Evolutionary conservation across 441 rosid species (phyloP).

Genomic region (Populus trichocarpa): DNA sequence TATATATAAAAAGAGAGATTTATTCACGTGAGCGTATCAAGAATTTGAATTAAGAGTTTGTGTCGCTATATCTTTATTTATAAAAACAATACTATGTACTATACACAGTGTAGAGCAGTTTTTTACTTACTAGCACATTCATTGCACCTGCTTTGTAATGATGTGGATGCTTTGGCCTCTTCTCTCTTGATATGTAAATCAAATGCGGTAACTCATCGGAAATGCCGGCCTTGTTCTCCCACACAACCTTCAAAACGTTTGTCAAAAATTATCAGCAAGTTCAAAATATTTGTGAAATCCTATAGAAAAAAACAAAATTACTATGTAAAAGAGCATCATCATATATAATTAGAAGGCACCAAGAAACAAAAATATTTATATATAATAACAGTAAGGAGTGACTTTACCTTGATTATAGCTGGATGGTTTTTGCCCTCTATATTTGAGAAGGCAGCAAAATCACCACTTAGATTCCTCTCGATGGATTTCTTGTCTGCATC

Average conservation of each 20-base stretch:
- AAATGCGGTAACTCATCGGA: conserved; percentile 47
- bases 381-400: background rate
- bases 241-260: conserved; percentile 34
- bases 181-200: conserved; percentile 68
- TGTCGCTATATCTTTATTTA: background rate
- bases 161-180: conserved; percentile 44
- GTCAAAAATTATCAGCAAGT: background rate
- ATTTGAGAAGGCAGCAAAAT: conserved; percentile 39
- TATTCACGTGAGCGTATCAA: background rate
- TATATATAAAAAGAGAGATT: no score
- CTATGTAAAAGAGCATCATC: background rate
- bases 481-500: conserved; percentile 23
- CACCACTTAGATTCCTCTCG: conserved; percentile 23
- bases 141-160: conserved; percentile 85
- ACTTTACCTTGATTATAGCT: conserved; percentile 51
- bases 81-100: no score
- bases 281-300: background rate
- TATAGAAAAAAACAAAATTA: background rate
- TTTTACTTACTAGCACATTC: conserved; percentile 55
- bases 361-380: background rate
- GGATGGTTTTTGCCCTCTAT: conserved; percentile 49
- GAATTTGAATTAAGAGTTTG: background rate
- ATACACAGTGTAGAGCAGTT: background rate
- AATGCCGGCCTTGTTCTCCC: conserved; percentile 44
- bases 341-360: background rate